phyloP scores from a whole-genome alignment of 2,329 filamentous ascomycete species.

The Aurifilum marmelostoma region DNA sequence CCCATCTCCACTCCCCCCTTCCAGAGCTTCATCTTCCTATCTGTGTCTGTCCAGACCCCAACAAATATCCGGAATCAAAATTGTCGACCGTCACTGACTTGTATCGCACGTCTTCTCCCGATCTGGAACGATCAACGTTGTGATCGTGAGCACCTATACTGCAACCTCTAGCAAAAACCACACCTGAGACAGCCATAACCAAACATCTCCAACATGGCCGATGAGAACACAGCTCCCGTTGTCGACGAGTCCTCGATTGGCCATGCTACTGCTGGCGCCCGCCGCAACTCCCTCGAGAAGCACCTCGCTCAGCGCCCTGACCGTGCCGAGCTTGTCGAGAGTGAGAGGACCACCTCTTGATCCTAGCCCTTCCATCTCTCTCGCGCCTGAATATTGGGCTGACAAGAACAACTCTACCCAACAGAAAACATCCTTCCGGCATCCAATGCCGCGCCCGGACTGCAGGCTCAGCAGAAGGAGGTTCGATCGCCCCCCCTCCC shows the following conservation, averaged over 20 bases:
- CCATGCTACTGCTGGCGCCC: slow-evolving; percentile 46
- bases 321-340: slow-evolving; percentile 77
- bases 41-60: neutral
- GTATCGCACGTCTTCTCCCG: neutral
- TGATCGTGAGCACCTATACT: neutral
- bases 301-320: slow-evolving; percentile 74
- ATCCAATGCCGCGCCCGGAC: slow-evolving; percentile 74
- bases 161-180: neutral
- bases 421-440: slow-evolving; percentile 88
- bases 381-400: slow-evolving; percentile 15
- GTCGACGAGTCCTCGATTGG: slow-evolving; percentile 65
- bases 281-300: slow-evolving; percentile 73
- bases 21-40: neutral
- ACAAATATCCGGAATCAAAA: neutral
- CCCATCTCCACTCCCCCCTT: neutral
- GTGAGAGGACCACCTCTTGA: slow-evolving; percentile 52
- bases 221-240: slow-evolving; percentile 54
- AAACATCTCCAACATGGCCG: slow-evolving; percentile 41
- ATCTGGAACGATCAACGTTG: neutral
- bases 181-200: neutral
- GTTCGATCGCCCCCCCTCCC: slow-evolving; percentile 39
- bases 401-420: slow-evolving; percentile 18
- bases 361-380: neutral
- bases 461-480: slow-evolving; percentile 81
- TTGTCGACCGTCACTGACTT: neutral